These are phyloP conservation scores for Mycena galopus DNA, from an alignment of 768 basidiomycete genomes.

Conservation along the genomic window DNA sequence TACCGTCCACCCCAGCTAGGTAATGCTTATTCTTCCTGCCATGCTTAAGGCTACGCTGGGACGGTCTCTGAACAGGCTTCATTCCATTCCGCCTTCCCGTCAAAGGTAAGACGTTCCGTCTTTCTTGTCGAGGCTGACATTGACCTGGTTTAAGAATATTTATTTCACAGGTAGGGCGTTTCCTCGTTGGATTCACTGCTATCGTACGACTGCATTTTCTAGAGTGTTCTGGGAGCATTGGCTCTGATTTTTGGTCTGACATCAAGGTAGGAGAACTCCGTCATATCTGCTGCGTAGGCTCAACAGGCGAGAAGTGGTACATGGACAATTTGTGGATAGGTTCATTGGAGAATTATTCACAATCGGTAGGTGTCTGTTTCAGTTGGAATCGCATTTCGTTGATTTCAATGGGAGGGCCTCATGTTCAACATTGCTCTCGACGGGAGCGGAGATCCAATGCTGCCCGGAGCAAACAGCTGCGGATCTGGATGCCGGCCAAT, in stretches of 20 bases:
- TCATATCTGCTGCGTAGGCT: background rate
- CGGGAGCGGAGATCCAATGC: constrained; percentile 71
- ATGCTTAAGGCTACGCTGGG: constrained; percentile 20
- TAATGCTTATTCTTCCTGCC: constrained; percentile 36
- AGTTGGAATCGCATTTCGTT: background rate
- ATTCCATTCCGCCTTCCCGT: constrained; percentile 21
- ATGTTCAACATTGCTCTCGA: constrained; percentile 86
- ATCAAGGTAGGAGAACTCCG: constrained; percentile 67
- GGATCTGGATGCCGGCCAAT: constrained; percentile 75
- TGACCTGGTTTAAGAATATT: constrained; percentile 3
- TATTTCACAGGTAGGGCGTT: constrained; percentile 5
- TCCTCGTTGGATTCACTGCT: background rate
- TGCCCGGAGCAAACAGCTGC: constrained; percentile 76
- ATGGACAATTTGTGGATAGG: constrained; percentile 71
- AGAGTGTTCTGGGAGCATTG: constrained; percentile 17
- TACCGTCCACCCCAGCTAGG: background rate
- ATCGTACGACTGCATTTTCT: background rate
- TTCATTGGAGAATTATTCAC: constrained; percentile 77
- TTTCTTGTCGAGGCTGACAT: constrained; percentile 46
- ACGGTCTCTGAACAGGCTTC: constrained; percentile 17
- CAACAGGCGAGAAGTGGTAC: constrained; percentile 63
- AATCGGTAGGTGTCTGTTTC: constrained; percentile 43
- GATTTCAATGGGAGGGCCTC: constrained; percentile 51
- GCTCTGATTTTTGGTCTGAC: constrained; percentile 64
- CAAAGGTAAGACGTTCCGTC: background rate